Conservation (phyloP, 2,329 filamentous ascomycete genomes). For the Colletotrichum trifolii region DNA sequence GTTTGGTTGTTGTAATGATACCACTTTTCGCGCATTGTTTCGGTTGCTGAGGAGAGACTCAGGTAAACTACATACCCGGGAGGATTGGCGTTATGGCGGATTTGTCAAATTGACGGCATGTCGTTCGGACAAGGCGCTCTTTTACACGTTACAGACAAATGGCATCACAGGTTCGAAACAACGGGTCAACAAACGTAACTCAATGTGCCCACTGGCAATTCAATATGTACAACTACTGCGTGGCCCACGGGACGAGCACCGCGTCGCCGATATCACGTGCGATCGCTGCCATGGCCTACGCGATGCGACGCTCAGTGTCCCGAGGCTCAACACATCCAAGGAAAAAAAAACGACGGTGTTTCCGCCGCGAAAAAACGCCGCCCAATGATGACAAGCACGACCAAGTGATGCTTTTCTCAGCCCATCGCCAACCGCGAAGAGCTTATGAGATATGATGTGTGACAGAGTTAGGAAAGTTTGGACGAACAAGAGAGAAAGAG, state of each 20-base stretch:
- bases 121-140: background rate
- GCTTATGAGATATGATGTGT: background rate
- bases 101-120: no score
- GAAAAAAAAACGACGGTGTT: conserved; percentile 1
- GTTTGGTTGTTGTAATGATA: background rate
- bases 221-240: conserved; percentile 8
- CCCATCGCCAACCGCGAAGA: background rate
- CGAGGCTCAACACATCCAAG: background rate
- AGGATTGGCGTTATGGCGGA: conserved; percentile 3
- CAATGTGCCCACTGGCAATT: conserved; percentile 9
- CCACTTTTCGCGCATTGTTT: background rate
- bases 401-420: conserved; percentile 11
- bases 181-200: background rate
- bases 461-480: conserved; percentile 1
- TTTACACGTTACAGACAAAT: background rate
- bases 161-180: no score
- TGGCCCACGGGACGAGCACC: background rate
- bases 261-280: background rate
- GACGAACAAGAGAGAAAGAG: conserved; percentile 1
- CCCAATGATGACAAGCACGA: conserved; percentile 33
- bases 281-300: conserved; percentile 6
- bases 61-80: conserved; percentile 11
- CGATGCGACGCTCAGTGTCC: conserved; percentile 18
- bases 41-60: background rate
- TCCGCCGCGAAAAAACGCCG: conserved; percentile 23